These are phyloP conservation scores for Usnea hakonensis DNA, from an alignment of 495 filamentous ascomycete species.

Conservation along the genomic window DNA sequence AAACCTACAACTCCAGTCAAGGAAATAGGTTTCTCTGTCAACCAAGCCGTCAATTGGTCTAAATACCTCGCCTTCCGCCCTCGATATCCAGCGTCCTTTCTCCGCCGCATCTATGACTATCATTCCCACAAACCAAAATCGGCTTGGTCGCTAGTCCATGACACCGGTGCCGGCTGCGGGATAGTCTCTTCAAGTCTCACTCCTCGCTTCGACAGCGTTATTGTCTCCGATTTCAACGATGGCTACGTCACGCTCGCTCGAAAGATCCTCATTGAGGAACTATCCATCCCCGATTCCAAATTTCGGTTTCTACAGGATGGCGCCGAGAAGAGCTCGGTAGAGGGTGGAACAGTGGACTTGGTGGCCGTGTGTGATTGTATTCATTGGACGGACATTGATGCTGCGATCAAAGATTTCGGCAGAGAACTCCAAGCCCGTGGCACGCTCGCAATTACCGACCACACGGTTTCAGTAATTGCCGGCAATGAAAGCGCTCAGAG, in stretches of 20 bases:
- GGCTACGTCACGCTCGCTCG: conserved; percentile 22
- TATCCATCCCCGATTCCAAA: conserved; percentile 16
- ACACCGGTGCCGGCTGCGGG: conserved; percentile 26
- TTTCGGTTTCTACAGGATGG: conserved; percentile 25
- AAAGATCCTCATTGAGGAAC: conserved; percentile 13
- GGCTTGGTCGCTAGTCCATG: conserved; percentile 18
- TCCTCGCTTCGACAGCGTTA: conserved; percentile 18
- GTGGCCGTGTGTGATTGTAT: conserved; percentile 27
- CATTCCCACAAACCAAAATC: conserved; percentile 18
- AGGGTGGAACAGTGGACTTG: conserved; percentile 21
- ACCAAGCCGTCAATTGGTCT: conserved; percentile 22
- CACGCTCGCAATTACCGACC: too few species aligned
- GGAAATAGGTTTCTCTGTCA: conserved; percentile 12
- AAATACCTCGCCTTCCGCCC: conserved; percentile 23
- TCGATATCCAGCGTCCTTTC: conserved; percentile 22
- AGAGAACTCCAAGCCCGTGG: too few species aligned
- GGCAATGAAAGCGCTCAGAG: too few species aligned
- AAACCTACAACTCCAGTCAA: not conserved
- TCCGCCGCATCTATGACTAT: conserved; percentile 23
- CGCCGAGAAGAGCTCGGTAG: conserved; percentile 24
- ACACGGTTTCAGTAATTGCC: too few species aligned
- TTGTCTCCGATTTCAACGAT: conserved; percentile 28
- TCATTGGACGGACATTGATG: conserved; percentile 18
- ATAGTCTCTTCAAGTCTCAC: conserved; percentile 25
- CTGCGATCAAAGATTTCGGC: conserved; percentile 13